These are phyloP conservation scores for Neurospora hispaniola DNA, from an alignment of 495 filamentous ascomycete species.

Conservation along the genomic window DNA sequence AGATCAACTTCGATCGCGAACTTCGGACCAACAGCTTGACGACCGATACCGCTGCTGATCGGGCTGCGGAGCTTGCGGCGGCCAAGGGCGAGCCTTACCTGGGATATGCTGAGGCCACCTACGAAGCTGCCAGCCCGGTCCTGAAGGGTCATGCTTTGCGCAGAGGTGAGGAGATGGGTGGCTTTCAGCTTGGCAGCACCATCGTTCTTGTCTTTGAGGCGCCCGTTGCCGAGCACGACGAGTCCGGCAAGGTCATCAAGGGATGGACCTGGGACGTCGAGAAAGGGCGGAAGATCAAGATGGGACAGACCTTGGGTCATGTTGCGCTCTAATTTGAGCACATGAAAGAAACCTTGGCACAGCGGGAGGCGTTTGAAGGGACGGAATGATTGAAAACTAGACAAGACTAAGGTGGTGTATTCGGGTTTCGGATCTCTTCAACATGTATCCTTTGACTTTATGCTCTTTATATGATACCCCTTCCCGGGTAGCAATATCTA, in stretches of 20 bases:
- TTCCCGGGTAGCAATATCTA: not conserved
- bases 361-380: not conserved
- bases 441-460: not conserved
- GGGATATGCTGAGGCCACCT: constrained; percentile 86
- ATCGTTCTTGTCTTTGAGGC: constrained; percentile 97
- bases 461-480: not conserved
- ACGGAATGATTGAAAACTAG: not conserved
- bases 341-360: not conserved
- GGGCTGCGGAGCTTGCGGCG: constrained; percentile 66
- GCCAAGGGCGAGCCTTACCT: constrained; percentile 67
- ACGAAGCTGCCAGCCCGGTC: constrained; percentile 62
- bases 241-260: constrained; percentile 50
- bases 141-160: constrained; percentile 74
- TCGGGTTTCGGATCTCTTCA: not conserved
- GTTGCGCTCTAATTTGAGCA: constrained; percentile 19
- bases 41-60: constrained; percentile 80
- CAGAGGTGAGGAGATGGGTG: constrained; percentile 93
- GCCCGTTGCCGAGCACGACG: constrained; percentile 54
- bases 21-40: constrained; percentile 83
- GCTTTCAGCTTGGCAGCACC: constrained; percentile 91
- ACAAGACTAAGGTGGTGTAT: not conserved
- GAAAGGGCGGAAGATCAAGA: constrained; percentile 77
- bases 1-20: constrained; percentile 94
- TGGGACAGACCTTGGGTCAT: constrained; percentile 75
- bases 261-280: constrained; percentile 78